Evolutionary conservation across 345 rosid genomes (phyloP).

Genomic region (Erodium maritimum): DNA sequence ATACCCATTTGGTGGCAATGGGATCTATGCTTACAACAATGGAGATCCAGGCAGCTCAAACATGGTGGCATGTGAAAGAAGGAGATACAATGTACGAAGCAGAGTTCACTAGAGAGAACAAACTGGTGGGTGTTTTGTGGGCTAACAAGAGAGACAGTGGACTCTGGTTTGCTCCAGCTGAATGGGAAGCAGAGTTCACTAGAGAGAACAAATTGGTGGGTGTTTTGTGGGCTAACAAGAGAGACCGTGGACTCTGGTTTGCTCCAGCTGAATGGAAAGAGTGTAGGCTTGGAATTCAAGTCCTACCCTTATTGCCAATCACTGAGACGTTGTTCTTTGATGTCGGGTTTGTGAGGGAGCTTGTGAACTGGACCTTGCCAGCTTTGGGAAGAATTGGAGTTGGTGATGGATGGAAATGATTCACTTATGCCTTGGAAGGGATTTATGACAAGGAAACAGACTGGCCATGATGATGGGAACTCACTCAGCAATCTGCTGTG

Average conservation of each 20-base stretch:
- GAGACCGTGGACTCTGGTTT: constrained; percentile 89
- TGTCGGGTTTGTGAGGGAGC: constrained; percentile 38
- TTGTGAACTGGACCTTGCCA: constrained; percentile 72
- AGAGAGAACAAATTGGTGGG: constrained; percentile 74
- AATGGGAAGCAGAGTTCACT: constrained; percentile 53
- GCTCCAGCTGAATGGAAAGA: constrained; percentile 61
- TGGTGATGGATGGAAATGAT: constrained; percentile 94
- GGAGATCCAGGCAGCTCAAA: constrained; percentile 82
- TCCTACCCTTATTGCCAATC: constrained; percentile 59
- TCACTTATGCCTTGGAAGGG: constrained; percentile 69
- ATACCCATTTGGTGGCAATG: constrained; percentile 46
- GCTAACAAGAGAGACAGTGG: constrained; percentile 81
- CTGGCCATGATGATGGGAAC: constrained; percentile 63
- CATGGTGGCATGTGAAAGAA: constrained; percentile 89
- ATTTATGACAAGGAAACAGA: constrained; percentile 45
- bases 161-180: constrained; percentile 84
- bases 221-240: constrained; percentile 75
- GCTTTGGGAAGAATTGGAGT: constrained; percentile 58
- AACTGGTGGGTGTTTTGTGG: constrained; percentile 79
- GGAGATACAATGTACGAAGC: constrained; percentile 38
- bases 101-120: constrained; percentile 65
- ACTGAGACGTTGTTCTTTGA: constrained; percentile 66
- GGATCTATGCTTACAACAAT: constrained; percentile 61
- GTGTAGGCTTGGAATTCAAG: constrained; percentile 83
- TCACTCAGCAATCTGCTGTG: constrained; percentile 68